Percentiles rank a stretch among this genome's conserved stretches.
Conservation (phyloP, 192 early-diverging fungal genomes). For the Umbelopsis sp. region DNA sequence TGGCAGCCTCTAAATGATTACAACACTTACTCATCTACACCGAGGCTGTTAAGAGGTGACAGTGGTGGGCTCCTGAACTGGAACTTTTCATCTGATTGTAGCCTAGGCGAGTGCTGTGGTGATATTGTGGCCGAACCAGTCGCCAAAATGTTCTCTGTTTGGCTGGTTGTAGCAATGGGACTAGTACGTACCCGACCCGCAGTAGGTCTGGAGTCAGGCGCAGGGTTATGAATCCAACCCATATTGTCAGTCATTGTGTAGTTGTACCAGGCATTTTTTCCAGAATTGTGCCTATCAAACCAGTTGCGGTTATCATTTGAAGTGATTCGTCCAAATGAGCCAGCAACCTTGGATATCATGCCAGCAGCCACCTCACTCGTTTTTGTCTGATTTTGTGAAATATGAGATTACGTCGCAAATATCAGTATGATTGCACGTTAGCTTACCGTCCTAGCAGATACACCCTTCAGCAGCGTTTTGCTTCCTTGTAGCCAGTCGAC, state of each 20-base stretch:
- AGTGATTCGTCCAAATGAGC: conserved; percentile 12
- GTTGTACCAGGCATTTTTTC: conserved; percentile 10
- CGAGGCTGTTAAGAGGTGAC: too few species aligned
- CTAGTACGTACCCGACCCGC: not conserved
- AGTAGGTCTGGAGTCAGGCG: not conserved
- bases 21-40: too few species aligned
- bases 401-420: not conserved
- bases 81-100: too few species aligned
- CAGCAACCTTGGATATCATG: conserved; percentile 37
- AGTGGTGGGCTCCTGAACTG: too few species aligned
- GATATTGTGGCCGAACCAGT: too few species aligned
- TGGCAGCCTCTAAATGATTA: too few species aligned
- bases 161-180: not conserved
- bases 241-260: conserved; percentile 9
- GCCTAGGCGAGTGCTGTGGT: too few species aligned
- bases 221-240: not conserved
- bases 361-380: conserved; percentile 32
- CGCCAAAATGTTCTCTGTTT: not conserved
- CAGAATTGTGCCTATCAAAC: conserved; percentile 7
- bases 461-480: conserved; percentile 45
- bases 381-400: conserved; percentile 22
- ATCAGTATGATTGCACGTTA: not conserved
- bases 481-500: conserved; percentile 50
- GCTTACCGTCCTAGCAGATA: conserved; percentile 37
- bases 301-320: conserved; percentile 3